These are phyloP conservation scores for Arctium minus DNA, from an alignment of 129 eudicot species.

Conservation along the genomic window DNA sequence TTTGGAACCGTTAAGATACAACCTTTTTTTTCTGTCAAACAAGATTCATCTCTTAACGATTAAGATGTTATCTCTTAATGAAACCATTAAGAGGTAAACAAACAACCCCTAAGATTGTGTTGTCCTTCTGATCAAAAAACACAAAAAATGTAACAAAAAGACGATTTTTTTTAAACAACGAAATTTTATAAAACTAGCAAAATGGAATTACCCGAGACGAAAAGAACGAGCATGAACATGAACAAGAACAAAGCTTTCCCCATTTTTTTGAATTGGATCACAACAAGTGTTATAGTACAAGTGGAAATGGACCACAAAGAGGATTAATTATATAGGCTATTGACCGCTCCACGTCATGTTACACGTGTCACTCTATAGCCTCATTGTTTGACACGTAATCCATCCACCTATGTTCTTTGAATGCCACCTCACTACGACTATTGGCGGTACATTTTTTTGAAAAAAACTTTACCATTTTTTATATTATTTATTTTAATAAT, in stretches of 20 bases:
- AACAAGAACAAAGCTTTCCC: neutral
- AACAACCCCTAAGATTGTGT: too few species aligned
- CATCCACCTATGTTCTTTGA: neutral
- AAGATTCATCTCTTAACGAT: too few species aligned
- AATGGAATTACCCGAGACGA: neutral
- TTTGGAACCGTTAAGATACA: too few species aligned
- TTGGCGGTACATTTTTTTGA: neutral
- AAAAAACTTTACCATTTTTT: neutral
- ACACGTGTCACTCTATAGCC: neutral
- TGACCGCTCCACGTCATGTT: neutral
- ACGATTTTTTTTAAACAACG: too few species aligned
- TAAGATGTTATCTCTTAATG: too few species aligned
- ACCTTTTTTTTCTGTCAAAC: too few species aligned
- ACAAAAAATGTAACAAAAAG: too few species aligned
- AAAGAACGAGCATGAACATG: neutral
- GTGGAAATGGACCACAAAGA: neutral
- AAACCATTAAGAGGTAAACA: too few species aligned
- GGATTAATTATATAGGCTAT: neutral
- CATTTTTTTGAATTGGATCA: neutral
- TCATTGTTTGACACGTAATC: neutral
- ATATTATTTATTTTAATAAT: too few species aligned
- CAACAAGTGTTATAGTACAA: neutral
- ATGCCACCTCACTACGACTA: neutral
- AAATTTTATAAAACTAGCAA: too few species aligned
- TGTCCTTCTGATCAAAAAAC: too few species aligned